A percentile compares a stretch with the other conserved stretches of the same genome.
Conservation (phyloP, 2,329 filamentous ascomycete species). For the Aspergillus latus region DNA sequence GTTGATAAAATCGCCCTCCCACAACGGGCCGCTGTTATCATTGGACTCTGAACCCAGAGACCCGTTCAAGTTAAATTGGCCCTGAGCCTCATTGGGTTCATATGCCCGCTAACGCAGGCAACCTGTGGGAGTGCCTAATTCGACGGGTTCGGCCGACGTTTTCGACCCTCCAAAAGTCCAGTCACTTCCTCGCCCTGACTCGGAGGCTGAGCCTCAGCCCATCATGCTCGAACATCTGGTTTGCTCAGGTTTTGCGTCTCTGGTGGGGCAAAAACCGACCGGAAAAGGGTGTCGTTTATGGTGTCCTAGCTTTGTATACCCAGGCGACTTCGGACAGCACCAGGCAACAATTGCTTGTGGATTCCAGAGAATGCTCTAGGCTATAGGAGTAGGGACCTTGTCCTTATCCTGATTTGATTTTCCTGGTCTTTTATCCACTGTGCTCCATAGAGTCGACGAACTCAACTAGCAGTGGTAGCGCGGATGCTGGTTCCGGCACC, state of each 20-base stretch:
- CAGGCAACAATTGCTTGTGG: not conserved
- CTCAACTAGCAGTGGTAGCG: not conserved
- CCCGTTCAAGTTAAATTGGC: conserved; percentile 7
- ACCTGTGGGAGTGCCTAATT: not conserved
- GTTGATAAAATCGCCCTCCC: not conserved
- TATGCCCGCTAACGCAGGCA: conserved; percentile 8
- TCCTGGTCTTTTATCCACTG: no score
- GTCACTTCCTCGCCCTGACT: not conserved
- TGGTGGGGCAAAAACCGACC: not conserved
- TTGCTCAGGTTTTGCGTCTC: not conserved
- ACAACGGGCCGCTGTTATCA: not conserved
- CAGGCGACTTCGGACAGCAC: not conserved
- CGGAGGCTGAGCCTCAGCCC: not conserved
- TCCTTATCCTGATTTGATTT: not conserved
- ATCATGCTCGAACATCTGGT: not conserved
- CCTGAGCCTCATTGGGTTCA: conserved; percentile 14
- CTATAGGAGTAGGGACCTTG: not conserved
- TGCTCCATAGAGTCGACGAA: not conserved
- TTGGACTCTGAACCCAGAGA: not conserved
- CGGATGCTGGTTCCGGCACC: not conserved
- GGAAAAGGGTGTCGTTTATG: not conserved
- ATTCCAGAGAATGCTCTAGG: not conserved
- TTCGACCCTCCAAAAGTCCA: no score
- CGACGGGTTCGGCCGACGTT: not conserved
- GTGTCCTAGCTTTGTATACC: not conserved